These are phyloP conservation scores for Podospora anserina DNA, from an alignment of 495 filamentous ascomycete genomes.

Conservation along the genomic window DNA sequence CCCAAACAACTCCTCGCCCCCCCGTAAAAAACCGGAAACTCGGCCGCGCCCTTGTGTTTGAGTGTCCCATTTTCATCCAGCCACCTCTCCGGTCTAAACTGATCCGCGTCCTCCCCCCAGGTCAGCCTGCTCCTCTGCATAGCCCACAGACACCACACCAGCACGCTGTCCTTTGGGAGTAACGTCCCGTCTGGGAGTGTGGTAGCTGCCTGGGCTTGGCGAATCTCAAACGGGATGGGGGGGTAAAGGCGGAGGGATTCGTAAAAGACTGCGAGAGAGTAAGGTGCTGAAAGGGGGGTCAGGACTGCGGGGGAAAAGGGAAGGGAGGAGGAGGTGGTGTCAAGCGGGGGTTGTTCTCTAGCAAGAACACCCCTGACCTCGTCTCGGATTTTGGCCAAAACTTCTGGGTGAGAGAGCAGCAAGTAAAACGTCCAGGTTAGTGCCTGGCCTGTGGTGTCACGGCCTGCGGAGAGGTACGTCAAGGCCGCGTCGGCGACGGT, in stretches of 20 bases:
- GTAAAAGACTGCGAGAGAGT: constrained; percentile 56
- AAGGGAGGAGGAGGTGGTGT: constrained; percentile 23
- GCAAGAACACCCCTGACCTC: constrained; percentile 31
- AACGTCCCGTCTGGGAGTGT: constrained; percentile 58
- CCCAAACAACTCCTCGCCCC: constrained; percentile 56
- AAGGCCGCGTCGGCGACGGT: constrained; percentile 57
- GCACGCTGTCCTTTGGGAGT: constrained; percentile 48
- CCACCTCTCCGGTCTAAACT: constrained; percentile 54
- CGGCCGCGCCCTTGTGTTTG: constrained; percentile 44
- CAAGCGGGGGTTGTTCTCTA: neutral
- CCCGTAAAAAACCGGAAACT: constrained; percentile 62
- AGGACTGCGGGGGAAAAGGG: constrained; percentile 31
- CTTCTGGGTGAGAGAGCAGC: constrained; percentile 47
- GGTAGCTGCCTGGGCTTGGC: constrained; percentile 49
- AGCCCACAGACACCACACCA: constrained; percentile 59
- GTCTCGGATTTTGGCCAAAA: constrained; percentile 37
- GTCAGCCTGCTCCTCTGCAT: constrained; percentile 54
- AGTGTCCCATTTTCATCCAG: constrained; percentile 40
- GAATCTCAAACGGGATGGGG: constrained; percentile 60
- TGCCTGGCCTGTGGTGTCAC: constrained; percentile 60
- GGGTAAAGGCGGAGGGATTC: constrained; percentile 56
- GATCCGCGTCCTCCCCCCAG: constrained; percentile 56
- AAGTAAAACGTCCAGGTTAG: constrained; percentile 60
- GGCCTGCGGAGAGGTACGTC: constrained; percentile 58
- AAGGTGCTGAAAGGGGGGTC: constrained; percentile 46